Base-by-base conservation (phyloP, 148 eudicot genomes). In the Euryodendron excelsum region DNA sequence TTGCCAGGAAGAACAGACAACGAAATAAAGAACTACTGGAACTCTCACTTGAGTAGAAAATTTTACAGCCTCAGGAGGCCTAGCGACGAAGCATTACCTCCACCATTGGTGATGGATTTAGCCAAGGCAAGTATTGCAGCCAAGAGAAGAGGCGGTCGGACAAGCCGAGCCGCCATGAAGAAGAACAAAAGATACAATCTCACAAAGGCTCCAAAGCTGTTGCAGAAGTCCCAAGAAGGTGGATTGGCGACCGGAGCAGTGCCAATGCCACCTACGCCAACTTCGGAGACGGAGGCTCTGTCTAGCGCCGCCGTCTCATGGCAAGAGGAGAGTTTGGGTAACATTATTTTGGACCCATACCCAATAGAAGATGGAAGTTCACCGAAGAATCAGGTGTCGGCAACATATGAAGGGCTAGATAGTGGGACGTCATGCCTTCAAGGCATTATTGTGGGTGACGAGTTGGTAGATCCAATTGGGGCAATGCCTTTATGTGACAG, bases 1-100 rank as follows among this genome's bases (percentile, higher is more conserved):
- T 80, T 95, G 69, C 90, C 94, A 2, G 96, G 97, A 62, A 85
- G 98, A 95, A 93, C 98, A 77, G 97, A 95, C 80, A 95, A 95
- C 60, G 98, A 95, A 81, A 93, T 93, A 1, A 95, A 95, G 50
- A 93, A 95, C 31, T 89, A 95, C 75, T 95, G 98, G 98, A 95
- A 96, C 79, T 93, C 99, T 27, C 99, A 91, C 70, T 77, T 96
- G 55, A 89, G 98, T 72, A 77, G 97, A 75, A 93, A 87, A 71
- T 74, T 90, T 5, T 77, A 86, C 61, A 84, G 75, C 21, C 78
- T 86, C 34, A 79, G 85, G 18, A 73, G 69, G 25, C 77, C 85
- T 4, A 66, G 59, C 36, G 71, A n/a, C n/a, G n/a, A 62, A 5
- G 71, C 70, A 9, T 25, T 45, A 56, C 58, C 67, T 27, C 36